Conservation (phyloP, 306 rosid species). For the Lupinus albus region DNA sequence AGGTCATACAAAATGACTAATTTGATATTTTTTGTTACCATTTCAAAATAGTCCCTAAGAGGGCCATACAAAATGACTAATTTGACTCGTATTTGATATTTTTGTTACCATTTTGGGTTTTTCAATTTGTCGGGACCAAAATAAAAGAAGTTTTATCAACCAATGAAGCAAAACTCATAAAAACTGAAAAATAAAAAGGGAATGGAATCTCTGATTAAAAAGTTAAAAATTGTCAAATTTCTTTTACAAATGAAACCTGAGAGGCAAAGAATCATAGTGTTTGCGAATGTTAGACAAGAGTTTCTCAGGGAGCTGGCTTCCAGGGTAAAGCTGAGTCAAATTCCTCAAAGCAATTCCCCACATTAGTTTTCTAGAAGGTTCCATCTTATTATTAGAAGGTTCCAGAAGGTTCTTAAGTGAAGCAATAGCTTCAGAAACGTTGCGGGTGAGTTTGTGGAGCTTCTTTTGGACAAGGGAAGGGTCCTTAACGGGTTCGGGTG, state of each 20-base stretch:
- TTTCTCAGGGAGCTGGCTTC: conserved; percentile 90
- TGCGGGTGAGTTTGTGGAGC: conserved; percentile 70
- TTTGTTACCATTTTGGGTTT: too few species aligned
- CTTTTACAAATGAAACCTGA: conserved; percentile 48
- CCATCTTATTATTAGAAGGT: conserved; percentile 45
- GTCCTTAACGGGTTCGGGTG: conserved; percentile 48
- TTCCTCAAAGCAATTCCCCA: conserved; percentile 83
- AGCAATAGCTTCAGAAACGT: conserved; percentile 76
- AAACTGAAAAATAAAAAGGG: neutral
- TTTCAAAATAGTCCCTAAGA: too few species aligned
- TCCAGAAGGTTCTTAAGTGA: conserved; percentile 67
- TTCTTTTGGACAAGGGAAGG: conserved; percentile 79
- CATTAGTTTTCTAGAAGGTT: conserved; percentile 61
- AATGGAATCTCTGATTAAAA: too few species aligned
- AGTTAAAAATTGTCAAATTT: too few species aligned
- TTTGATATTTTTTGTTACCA: too few species aligned
- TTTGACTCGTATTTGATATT: too few species aligned
- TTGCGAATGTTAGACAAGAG: conserved; percentile 82
- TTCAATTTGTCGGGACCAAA: too few species aligned
- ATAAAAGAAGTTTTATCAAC: neutral
- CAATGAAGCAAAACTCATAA: neutral
- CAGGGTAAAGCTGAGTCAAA: conserved; percentile 83
- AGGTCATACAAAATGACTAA: too few species aligned
- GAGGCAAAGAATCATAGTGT: conserved; percentile 86
- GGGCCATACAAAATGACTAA: too few species aligned